Evolutionary conservation across 2,329 filamentous ascomycete species (phyloP).

Genomic region (Sarocladium oryzae): DNA sequence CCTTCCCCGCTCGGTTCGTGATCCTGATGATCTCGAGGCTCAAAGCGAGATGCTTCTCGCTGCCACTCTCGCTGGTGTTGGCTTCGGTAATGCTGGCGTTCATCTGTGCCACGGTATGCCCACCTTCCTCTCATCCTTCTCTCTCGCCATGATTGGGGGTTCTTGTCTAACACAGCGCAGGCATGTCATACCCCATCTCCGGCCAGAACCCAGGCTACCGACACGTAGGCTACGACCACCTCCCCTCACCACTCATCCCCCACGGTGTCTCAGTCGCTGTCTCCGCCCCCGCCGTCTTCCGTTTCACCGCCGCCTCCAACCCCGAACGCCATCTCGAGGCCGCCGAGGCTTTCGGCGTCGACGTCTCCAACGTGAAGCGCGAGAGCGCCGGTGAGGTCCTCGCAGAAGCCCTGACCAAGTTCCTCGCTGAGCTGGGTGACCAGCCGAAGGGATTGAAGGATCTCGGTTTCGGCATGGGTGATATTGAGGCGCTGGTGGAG

Average conservation of each 20-base stretch:
- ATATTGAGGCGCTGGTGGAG: constrained; percentile 82
- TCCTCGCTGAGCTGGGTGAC: constrained; percentile 77
- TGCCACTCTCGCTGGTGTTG: constrained; percentile 87
- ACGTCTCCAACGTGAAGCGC: constrained; percentile 78
- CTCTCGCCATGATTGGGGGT: no score
- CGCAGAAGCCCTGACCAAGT: constrained; percentile 72
- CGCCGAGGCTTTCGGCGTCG: constrained; percentile 85
- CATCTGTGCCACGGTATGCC: constrained; percentile 61
- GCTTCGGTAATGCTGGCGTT: constrained; percentile 95
- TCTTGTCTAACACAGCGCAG: constrained; percentile 25
- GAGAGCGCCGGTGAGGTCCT: constrained; percentile 88
- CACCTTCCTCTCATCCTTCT: background rate
- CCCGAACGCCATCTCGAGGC: constrained; percentile 86
- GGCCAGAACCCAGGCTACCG: constrained; percentile 83
- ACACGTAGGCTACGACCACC: constrained; percentile 72
- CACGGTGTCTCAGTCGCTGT: constrained; percentile 95
- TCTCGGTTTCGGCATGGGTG: constrained; percentile 68
- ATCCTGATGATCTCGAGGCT: constrained; percentile 87
- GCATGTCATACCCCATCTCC: constrained; percentile 97
- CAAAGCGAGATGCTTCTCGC: constrained; percentile 95
- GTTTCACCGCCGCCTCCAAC: constrained; percentile 85
- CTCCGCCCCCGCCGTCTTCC: constrained; percentile 87
- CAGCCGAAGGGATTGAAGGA: constrained; percentile 82
- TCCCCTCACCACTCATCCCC: constrained; percentile 74
- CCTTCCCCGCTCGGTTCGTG: constrained; percentile 76